These are phyloP conservation scores for Trametes elegans DNA, from an alignment of 768 basidiomycete genomes.

Conservation along the genomic window DNA sequence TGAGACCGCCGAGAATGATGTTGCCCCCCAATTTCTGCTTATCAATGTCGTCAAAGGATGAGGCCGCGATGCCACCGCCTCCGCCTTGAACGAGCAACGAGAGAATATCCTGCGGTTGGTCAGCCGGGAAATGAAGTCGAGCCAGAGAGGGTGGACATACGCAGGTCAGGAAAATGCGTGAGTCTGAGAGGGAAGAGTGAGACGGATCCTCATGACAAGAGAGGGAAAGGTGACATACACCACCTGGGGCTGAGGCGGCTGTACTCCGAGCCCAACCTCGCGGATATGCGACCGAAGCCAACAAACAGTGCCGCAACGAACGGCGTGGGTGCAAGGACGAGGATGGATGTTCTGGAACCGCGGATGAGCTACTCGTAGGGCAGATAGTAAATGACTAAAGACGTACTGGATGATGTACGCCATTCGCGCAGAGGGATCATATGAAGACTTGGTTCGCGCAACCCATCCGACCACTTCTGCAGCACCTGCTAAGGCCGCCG, in stretches of 20 bases:
- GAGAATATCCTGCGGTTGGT: conserved; percentile 32
- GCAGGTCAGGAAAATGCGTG: conserved; percentile 27
- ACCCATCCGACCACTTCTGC: conserved; percentile 19
- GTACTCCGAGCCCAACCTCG: conserved; percentile 43
- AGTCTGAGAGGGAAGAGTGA: conserved; percentile 20
- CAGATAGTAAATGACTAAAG: too few species aligned
- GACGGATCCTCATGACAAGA: not conserved
- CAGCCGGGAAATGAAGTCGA: not conserved
- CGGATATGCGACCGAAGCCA: conserved; percentile 48
- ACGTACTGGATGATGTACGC: conserved; percentile 20
- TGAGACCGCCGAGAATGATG: conserved; percentile 31
- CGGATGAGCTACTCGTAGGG: too few species aligned
- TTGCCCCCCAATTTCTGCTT: conserved; percentile 22
- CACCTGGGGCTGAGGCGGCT: conserved; percentile 42
- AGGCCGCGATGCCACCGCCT: conserved; percentile 35
- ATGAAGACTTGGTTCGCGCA: conserved; percentile 11
- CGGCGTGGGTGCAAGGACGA: conserved; percentile 43
- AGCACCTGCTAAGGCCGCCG: conserved; percentile 9
- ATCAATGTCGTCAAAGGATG: conserved; percentile 12
- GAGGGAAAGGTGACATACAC: conserved; percentile 23
- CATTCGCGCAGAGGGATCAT: conserved; percentile 5
- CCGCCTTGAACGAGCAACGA: conserved; percentile 39
- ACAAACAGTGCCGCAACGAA: conserved; percentile 57
- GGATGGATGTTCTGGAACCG: conserved; percentile 21
- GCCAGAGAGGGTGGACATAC: conserved; percentile 22